These are phyloP conservation scores for Amoeboaphelidium protococcarum DNA, from an alignment of 371 early-diverging fungal genomes.

Conservation along the genomic window DNA sequence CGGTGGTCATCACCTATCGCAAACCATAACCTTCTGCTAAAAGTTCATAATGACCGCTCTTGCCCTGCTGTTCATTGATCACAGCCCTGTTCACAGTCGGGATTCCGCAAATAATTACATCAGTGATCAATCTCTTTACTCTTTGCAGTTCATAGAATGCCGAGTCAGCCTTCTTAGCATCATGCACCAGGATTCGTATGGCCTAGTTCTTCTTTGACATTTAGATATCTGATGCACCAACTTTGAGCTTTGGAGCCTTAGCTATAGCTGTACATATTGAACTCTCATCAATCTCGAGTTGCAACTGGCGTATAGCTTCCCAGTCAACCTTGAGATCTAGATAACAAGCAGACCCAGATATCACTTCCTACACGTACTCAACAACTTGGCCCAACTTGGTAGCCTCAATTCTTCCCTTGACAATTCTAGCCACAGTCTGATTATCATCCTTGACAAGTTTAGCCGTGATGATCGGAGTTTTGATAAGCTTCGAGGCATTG, in stretches of 20 bases:
- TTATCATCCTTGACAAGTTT: conserved; percentile 30
- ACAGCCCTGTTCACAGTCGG: conserved; percentile 64
- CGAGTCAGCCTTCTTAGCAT: conserved; percentile 27
- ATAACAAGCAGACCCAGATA: conserved; percentile 38
- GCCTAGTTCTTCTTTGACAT: no score
- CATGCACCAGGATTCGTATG: conserved; percentile 45
- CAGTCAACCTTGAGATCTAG: conserved; percentile 47
- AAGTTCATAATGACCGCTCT: conserved; percentile 24
- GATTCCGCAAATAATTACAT: conserved; percentile 58
- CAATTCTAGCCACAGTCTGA: conserved; percentile 60
- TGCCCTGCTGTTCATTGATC: conserved; percentile 36
- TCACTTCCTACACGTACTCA: conserved; percentile 72
- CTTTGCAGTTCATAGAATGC: conserved; percentile 39
- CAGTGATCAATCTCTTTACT: conserved; percentile 53
- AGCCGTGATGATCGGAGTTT: conserved; percentile 81
- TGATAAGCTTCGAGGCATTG: conserved; percentile 42
- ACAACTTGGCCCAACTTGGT: conserved; percentile 50
- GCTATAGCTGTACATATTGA: conserved; percentile 50
- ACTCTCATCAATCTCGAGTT: conserved; percentile 54
- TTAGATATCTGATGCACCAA: no score
- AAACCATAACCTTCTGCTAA: conserved; percentile 89
- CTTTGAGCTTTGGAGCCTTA: conserved; percentile 55
- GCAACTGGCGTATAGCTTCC: conserved; percentile 2
- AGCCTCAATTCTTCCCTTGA: conserved; percentile 79
- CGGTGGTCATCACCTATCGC: conserved; percentile 51